phyloP scores from a whole-genome alignment of 345 rosid species.

The Boechera stricta region DNA sequence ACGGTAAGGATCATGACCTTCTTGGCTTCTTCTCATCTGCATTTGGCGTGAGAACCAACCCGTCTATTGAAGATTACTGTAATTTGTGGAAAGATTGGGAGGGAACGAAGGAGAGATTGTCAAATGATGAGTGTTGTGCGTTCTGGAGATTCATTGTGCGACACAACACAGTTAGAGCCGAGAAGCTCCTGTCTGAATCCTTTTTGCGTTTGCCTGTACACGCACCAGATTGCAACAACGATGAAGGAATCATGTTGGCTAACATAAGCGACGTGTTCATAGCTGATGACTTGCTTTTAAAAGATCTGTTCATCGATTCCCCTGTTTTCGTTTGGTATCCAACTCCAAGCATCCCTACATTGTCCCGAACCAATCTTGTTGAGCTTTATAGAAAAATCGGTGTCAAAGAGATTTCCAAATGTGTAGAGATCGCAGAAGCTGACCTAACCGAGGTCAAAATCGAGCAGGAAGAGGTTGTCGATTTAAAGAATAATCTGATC shows the following conservation, averaged over 20 bases:
- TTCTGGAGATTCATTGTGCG: conserved; percentile 60
- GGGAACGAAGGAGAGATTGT: conserved; percentile 42
- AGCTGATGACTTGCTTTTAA: conserved; percentile 70
- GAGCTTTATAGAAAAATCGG: conserved; percentile 60
- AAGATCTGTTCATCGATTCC: conserved; percentile 53
- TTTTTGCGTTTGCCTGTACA: conserved; percentile 61
- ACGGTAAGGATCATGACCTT: conserved; percentile 7
- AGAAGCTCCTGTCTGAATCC: conserved; percentile 45
- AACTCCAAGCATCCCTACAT: conserved; percentile 49
- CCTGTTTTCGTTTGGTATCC: conserved; percentile 79
- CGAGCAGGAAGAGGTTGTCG: conserved; percentile 36
- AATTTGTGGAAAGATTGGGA: conserved; percentile 51
- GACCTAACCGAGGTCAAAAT: conserved; percentile 23
- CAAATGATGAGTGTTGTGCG: conserved; percentile 58
- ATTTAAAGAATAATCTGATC: conserved; percentile 36
- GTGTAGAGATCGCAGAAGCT: conserved; percentile 51
- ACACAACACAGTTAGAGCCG: conserved; percentile 26
- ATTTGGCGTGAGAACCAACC: conserved; percentile 50
- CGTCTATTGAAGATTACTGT: conserved; percentile 27
- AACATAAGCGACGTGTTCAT: conserved; percentile 60
- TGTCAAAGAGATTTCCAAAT: conserved; percentile 62
- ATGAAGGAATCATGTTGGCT: conserved; percentile 47
- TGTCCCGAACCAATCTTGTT: conserved; percentile 52
- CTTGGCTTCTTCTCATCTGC: conserved; percentile 52
- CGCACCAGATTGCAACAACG: conserved; percentile 13